Evolutionary conservation across 768 basidiomycete species (phyloP), one percentile per base, ranked within the genome.

Genomic region (Cytidiella melzeri): DNA sequence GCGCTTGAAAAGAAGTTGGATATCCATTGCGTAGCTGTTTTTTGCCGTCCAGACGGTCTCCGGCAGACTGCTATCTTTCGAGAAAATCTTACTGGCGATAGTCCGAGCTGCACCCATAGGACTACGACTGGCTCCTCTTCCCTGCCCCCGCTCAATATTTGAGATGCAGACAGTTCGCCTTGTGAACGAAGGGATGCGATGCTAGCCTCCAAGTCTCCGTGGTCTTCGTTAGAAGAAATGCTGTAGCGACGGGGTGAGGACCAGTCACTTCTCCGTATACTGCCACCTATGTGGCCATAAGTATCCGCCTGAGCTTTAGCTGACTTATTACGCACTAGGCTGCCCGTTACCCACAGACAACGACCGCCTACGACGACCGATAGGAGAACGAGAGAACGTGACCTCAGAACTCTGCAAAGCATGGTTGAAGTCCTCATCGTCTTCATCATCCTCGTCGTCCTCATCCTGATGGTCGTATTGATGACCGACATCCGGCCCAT

Each of bases 1-100:
- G 38, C 93, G 81, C 70, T 97, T 98, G 75, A 87, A 93, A 20
- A 93, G 69, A 24, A 94, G 72, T 15, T 90, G 81, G 4, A 83
- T 79, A 61, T 95, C 91, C 62, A 77, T 82, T 7, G 92, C 92
- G 52, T 88, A 88, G 65, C 86, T 83, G n/a, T 78, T 75, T 51
- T 72, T 75, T 25, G 88, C 75, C 2, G 79, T 85, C 92, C 93
- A 96, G 10, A 95, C 76, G 10, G 57, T 76, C 72, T 57, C 77
- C n/a, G 70, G 73, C 1, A 74, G 67, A 39, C 78, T 57, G 51
- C 76, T 80, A 55, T 81, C 77, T 52, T 64, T 74, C 58, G 83
- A 69, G 49, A 69, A 72, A 48, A 83, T 63, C 51, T 71, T 76
- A 63, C 63, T 77, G 1, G 79, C 73, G 3, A 83, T 59, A 24